These are phyloP conservation scores for Cercospora canescens DNA, from an alignment of 2,329 filamentous ascomycete genomes.

Conservation along the genomic window DNA sequence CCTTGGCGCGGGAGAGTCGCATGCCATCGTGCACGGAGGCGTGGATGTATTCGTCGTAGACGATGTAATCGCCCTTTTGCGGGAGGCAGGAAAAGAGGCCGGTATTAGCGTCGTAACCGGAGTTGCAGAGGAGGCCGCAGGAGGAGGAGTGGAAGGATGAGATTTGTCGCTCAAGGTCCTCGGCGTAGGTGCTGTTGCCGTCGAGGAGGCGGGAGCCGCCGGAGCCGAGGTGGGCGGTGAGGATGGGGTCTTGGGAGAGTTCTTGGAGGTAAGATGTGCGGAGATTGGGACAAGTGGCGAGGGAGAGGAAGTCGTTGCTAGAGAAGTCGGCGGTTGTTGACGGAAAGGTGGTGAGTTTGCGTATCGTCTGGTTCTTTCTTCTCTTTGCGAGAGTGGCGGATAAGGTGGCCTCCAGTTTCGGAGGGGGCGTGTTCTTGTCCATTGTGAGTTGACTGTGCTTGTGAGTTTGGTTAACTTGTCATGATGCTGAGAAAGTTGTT, in stretches of 20 bases:
- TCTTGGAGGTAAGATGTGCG: conserved; percentile 51
- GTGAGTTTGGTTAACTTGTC: background rate
- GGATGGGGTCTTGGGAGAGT: conserved; percentile 35
- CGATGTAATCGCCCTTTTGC: conserved; percentile 51
- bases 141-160: conserved; percentile 61
- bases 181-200: conserved; percentile 63
- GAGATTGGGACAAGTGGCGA: conserved; percentile 52
- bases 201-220: conserved; percentile 64
- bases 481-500: background rate
- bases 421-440: background rate
- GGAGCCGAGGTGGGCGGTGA: conserved; percentile 47
- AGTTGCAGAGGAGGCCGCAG: conserved; percentile 60
- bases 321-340: conserved; percentile 56
- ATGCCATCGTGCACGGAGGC: conserved; percentile 80
- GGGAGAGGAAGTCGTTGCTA: conserved; percentile 66
- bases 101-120: conserved; percentile 52
- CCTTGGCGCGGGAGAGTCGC: conserved; percentile 59
- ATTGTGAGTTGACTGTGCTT: background rate
- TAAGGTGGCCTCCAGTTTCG: conserved; percentile 30
- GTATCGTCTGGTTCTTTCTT: conserved; percentile 46
- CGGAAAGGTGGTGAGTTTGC: conserved; percentile 49
- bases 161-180: conserved; percentile 59
- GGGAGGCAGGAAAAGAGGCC: conserved; percentile 51
- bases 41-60: conserved; percentile 76
- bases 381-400: conserved; percentile 39